Evolutionary conservation across 2,329 filamentous ascomycete genomes (phyloP).

Genomic region (Seiridium unicorne): DNA sequence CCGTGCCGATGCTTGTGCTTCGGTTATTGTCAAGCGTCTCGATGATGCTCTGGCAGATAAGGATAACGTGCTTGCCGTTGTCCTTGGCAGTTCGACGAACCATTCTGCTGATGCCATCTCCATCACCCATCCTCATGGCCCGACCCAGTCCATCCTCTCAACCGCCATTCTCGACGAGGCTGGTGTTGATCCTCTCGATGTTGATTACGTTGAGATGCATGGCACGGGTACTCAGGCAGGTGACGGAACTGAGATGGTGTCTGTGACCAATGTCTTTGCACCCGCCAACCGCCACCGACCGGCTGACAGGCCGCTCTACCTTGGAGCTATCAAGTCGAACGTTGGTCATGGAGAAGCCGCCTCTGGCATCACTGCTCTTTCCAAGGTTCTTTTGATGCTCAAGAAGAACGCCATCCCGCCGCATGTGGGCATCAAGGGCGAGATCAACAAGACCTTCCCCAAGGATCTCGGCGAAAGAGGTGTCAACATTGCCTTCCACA

Average conservation of each 20-base stretch:
- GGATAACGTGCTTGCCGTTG: slow-evolving; percentile 74
- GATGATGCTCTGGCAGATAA: slow-evolving; percentile 76
- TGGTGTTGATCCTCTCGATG: slow-evolving; percentile 71
- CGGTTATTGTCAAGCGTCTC: slow-evolving; percentile 75
- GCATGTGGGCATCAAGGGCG: slow-evolving; percentile 65
- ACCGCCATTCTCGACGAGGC: slow-evolving; percentile 69
- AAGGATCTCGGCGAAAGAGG: slow-evolving; percentile 55
- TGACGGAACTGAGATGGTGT: slow-evolving; percentile 79
- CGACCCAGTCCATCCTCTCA: slow-evolving; percentile 71
- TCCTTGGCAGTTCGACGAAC: slow-evolving; percentile 74
- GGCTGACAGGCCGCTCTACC: slow-evolving; percentile 51
- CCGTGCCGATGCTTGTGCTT: slow-evolving; percentile 73
- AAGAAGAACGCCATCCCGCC: slow-evolving; percentile 62
- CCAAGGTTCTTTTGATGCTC: slow-evolving; percentile 66
- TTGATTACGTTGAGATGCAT: slow-evolving; percentile 87
- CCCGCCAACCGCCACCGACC: slow-evolving; percentile 45
- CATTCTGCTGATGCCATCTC: slow-evolving; percentile 79
- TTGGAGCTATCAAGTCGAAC: slow-evolving; percentile 65
- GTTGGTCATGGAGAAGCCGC: slow-evolving; percentile 63
- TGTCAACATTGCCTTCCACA: slow-evolving; percentile 55
- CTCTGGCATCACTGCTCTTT: slow-evolving; percentile 59
- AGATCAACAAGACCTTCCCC: slow-evolving; percentile 60
- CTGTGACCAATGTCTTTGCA: slow-evolving; percentile 59
- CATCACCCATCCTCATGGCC: slow-evolving; percentile 80
- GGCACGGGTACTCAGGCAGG: slow-evolving; percentile 85